Conservation (phyloP, 192 early-diverging fungal genomes). For the Dissophora ornata region DNA sequence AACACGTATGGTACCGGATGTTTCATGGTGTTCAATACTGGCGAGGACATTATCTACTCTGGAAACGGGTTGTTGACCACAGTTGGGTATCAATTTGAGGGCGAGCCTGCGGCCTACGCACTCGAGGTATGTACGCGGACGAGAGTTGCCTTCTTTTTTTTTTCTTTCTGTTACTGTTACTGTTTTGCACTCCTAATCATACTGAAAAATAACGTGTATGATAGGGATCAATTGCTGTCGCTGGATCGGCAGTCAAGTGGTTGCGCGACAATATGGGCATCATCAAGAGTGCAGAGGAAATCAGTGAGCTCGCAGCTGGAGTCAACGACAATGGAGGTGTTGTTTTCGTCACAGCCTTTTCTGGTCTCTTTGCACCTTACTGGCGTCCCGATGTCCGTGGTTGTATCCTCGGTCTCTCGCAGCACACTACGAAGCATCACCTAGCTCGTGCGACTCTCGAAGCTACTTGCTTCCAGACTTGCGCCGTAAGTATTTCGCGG, state of each 20-base stretch:
- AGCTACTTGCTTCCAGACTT: slow-evolving; percentile 90
- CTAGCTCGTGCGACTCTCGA: slow-evolving; percentile 90
- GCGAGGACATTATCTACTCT: slow-evolving; percentile 76
- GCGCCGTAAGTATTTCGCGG: slow-evolving; percentile 57
- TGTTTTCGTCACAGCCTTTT: slow-evolving; percentile 96
- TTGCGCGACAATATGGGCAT: slow-evolving; percentile 88
- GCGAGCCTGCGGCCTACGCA: slow-evolving; percentile 79
- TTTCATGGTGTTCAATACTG: slow-evolving; percentile 97
- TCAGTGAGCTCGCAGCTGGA: slow-evolving; percentile 74
- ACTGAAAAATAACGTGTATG: too few relatives aligned
- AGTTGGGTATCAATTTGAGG: slow-evolving; percentile 88
- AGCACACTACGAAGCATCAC: slow-evolving; percentile 87
- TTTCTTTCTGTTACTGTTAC: neutral
- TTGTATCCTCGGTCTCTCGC: slow-evolving; percentile 87
- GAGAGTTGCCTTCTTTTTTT: too few relatives aligned
- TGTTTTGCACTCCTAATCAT: too few relatives aligned
- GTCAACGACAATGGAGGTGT: slow-evolving; percentile 87
- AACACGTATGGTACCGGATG: slow-evolving; percentile 98
- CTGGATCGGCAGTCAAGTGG: slow-evolving; percentile 92
- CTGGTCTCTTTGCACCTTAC: slow-evolving; percentile 93
- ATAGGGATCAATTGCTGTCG: slow-evolving; percentile 89
- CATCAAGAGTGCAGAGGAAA: slow-evolving; percentile 77
- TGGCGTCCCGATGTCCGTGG: slow-evolving; percentile 94
- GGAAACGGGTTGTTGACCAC: slow-evolving; percentile 90
- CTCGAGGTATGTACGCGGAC: slow-evolving; percentile 75